Conservation (phyloP, 495 filamentous ascomycete species). For the Aspergillus carlsbadensis region DNA sequence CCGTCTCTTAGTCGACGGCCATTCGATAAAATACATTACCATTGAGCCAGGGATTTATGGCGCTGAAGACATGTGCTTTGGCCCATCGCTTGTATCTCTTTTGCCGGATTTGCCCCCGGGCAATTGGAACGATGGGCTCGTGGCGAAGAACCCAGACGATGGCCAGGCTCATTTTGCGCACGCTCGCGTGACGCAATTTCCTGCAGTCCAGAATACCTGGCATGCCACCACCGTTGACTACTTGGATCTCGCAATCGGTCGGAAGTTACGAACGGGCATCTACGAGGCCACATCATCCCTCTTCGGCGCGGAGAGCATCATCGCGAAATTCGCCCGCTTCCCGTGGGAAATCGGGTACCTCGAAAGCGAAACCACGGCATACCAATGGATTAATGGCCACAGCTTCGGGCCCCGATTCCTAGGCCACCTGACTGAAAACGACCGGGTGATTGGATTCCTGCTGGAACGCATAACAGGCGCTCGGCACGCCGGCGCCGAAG, state of each 20-base stretch:
- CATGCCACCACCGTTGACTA: constrained; percentile 26
- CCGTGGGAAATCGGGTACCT: constrained; percentile 39
- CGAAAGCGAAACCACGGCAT: constrained; percentile 41
- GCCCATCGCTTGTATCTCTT: constrained; percentile 21
- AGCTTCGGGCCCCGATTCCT: constrained; percentile 42
- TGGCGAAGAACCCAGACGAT: constrained; percentile 18
- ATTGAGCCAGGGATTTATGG: constrained; percentile 31
- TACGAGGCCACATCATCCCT: constrained; percentile 25
- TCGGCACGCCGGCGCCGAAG: constrained; percentile 28
- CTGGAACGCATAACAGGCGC: constrained; percentile 32
- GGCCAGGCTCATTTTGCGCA: constrained; percentile 22
- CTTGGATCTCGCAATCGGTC: constrained; percentile 16
- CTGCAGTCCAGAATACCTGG: constrained; percentile 22
- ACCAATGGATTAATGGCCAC: constrained; percentile 36
- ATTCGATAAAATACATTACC: constrained; percentile 34
- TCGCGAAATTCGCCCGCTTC: constrained; percentile 41
- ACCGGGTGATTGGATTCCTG: constrained; percentile 46
- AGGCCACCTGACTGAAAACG: constrained; percentile 43
- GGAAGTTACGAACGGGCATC: constrained; percentile 22
- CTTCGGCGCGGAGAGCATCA: constrained; percentile 29
- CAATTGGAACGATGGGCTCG: constrained; percentile 28
- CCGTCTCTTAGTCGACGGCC: constrained; percentile 29
- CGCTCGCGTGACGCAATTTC: constrained; percentile 17
- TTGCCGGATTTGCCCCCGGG: constrained; percentile 22
- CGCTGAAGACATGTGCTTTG: constrained; percentile 35